Evolutionary conservation across 371 early-diverging fungal species (phyloP).

Genomic region (Sporodiniella umbellata): DNA sequence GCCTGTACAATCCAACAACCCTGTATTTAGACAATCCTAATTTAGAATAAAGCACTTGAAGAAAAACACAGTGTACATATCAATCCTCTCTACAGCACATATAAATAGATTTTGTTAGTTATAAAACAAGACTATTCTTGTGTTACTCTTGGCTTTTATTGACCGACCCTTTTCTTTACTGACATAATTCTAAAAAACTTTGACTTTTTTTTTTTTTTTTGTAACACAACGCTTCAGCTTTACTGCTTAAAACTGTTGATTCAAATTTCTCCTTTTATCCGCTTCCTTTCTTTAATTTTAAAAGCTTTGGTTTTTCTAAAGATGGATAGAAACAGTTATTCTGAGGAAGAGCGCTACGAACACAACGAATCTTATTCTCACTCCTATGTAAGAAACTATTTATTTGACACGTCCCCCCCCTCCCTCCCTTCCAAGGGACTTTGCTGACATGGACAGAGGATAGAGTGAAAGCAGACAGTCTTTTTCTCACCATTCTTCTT

Average conservation of each 20-base stretch:
- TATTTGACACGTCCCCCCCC: neutral
- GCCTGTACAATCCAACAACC: constrained; percentile 1
- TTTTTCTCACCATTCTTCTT: neutral
- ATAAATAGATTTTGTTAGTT: too few relatives aligned
- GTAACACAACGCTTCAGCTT: too few relatives aligned
- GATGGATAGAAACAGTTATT: constrained; percentile 16
- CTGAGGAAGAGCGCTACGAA: constrained; percentile 4
- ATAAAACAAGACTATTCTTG: too few relatives aligned
- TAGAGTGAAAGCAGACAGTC: constrained; percentile 4
- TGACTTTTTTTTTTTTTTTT: too few relatives aligned
- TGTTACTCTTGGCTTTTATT: too few relatives aligned
- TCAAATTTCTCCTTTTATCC: neutral
- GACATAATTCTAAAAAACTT: too few relatives aligned
- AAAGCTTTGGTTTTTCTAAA: too few relatives aligned
- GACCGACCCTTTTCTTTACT: too few relatives aligned
- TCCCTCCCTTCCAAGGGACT: too few relatives aligned
- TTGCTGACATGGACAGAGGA: too few relatives aligned
- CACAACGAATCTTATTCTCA: neutral
- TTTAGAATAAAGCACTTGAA: neutral
- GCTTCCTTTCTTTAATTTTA: neutral
- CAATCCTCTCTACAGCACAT: too few relatives aligned
- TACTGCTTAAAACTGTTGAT: too few relatives aligned
- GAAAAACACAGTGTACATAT: neutral
- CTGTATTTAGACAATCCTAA: neutral
- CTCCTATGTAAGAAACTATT: constrained; percentile 1